Conservation (phyloP, 164 flowering plant genomes). For the Buxus sempervirens region DNA sequence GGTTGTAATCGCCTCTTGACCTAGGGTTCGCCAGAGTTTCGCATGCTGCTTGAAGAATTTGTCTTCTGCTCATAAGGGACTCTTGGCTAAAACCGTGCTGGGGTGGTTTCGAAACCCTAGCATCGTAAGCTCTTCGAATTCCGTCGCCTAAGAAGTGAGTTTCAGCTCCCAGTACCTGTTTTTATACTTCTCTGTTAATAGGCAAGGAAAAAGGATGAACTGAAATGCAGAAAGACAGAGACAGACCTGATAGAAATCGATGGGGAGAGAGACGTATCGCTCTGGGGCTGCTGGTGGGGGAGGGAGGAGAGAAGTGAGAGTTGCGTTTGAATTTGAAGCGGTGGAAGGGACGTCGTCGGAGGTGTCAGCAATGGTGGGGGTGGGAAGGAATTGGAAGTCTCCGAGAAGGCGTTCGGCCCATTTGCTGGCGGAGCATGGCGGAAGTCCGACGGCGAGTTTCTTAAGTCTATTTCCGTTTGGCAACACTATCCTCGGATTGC, state of each 20-base stretch:
- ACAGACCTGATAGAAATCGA: conserved; percentile 73
- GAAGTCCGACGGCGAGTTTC: conserved; percentile 16
- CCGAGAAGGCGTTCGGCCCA: conserved; percentile 95
- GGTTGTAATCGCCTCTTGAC: conserved; percentile 73
- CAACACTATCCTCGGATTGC: conserved; percentile 10
- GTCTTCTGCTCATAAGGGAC: conserved; percentile 64
- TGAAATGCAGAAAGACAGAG: neutral
- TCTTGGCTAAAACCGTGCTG: conserved; percentile 80
- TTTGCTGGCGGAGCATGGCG: conserved; percentile 63
- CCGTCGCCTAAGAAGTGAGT: conserved; percentile 86
- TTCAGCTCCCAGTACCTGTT: conserved; percentile 68
- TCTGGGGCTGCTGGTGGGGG: conserved; percentile 40
- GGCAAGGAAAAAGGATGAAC: too few relatives aligned
- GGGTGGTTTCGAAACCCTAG: conserved; percentile 82
- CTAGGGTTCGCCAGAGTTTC: conserved; percentile 66
- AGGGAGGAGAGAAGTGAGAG: conserved; percentile 31
- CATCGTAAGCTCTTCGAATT: conserved; percentile 71
- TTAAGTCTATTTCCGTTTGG: conserved; percentile 10
- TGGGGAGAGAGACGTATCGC: conserved; percentile 63
- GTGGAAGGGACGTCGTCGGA: conserved; percentile 16
- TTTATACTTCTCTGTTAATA: too few relatives aligned
- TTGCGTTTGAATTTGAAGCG: conserved; percentile 20
- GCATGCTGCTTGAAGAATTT: conserved; percentile 89
- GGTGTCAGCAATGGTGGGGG: conserved; percentile 19
- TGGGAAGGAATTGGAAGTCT: conserved; percentile 71